Evolutionary conservation across 352 stramenopile species (phyloP).

Genomic region (Phytophthora litchii): DNA sequence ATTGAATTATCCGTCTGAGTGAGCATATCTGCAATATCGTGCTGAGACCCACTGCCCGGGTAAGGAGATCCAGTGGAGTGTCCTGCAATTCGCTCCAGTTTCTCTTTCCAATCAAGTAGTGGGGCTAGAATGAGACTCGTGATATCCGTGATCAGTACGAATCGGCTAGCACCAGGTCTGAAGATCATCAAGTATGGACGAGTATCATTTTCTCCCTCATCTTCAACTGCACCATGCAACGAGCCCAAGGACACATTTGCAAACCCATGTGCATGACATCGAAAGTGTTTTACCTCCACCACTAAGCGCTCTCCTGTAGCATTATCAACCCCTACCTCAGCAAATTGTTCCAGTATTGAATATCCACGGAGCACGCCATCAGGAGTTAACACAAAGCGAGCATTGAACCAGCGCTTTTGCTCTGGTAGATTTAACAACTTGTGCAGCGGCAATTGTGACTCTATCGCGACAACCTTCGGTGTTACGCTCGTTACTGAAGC

Average conservation of each 20-base stretch:
- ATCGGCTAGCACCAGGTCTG: conserved; percentile 48
- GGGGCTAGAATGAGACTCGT: conserved; percentile 47
- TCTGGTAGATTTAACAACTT: conserved; percentile 61
- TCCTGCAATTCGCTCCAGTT: conserved; percentile 46
- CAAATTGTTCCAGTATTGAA: background rate
- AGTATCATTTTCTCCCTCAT: conserved; percentile 28
- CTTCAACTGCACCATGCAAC: conserved; percentile 3
- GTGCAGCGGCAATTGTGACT: conserved; percentile 37
- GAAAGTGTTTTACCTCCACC: conserved; percentile 58
- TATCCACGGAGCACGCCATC: conserved; percentile 55
- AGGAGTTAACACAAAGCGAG: conserved; percentile 48
- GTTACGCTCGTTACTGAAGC: background rate
- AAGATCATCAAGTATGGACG: conserved; percentile 69
- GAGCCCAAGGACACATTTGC: conserved; percentile 20
- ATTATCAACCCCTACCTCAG: conserved; percentile 1
- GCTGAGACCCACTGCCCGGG: conserved; percentile 11
- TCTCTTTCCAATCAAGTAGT: conserved; percentile 62
- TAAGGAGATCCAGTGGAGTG: conserved; percentile 3
- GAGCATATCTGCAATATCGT: conserved; percentile 33
- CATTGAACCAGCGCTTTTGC: conserved; percentile 56
- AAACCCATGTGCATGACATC: conserved; percentile 51
- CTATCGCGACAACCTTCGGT: conserved; percentile 1
- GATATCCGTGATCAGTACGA: conserved; percentile 56
- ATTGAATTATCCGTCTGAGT: conserved; percentile 12
- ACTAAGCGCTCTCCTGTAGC: conserved; percentile 36